Evolutionary conservation across 805 yeast genomes (phyloP), one percentile per base, ranked within the genome.

Genomic region (Yamadazyma phyllophila): DNA sequence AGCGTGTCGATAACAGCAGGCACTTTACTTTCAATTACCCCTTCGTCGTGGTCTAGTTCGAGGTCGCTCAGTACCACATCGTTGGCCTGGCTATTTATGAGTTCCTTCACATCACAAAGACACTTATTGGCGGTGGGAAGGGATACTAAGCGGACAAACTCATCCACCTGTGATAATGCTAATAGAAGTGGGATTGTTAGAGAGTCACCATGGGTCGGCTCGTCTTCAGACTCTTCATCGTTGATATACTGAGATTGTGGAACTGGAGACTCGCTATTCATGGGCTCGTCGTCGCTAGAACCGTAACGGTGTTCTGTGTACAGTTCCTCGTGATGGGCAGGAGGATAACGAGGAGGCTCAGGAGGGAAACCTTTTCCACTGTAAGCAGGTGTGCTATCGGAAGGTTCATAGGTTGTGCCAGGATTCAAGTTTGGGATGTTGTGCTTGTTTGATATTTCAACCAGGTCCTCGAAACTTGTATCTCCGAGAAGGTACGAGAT

Each of bases 401-500:
- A 6, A 3, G 36, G 12, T 15, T 33, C 36, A 33, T 12, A 33
- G 15, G 36, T 15, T 32, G 26, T 7, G 12, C 17, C 36, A 33
- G 36, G 36, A 17, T 16, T 17, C 17, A 41, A 34, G 14, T 46
- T 33, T 11, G 53, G 53, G 9, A 51, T 33, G 9, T 50, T 49
- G 12, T 42, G 32, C 24, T 50, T 50, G 34, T 47, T 50, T 12
- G 38, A 34, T 14, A 51, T 41, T 32, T 51, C 54, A 3, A 51
- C 48, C 47, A 66, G 61, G 26, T 65, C 69, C 4, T 60, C 63
- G 31, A 29, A 48, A 74, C 31, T n/a, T 29, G 31, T 71, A 14
- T 63, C 69, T 5, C 60, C 63, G 47, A 74, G 71, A 14, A 77
- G 60, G 50, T 58, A 67, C 15, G 52, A 57, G 44, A 63, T 57